Conservation (phyloP, 768 basidiomycete species). For the Auricularia sp. region DNA sequence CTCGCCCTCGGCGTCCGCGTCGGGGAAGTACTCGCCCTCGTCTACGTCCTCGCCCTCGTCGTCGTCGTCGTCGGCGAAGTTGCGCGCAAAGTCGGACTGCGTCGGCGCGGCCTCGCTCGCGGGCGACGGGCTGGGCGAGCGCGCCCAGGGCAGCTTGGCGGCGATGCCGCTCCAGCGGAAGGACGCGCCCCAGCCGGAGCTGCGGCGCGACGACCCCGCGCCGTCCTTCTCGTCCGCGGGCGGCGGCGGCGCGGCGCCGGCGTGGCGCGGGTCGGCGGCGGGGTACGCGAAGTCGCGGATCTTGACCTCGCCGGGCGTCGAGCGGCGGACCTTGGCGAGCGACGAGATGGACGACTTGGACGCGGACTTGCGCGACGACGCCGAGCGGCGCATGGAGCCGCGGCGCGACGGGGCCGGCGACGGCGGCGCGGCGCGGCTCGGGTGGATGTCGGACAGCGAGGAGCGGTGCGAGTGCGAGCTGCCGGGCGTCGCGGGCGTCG, state of each 20-base stretch:
- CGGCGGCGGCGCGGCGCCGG: conserved; percentile 26
- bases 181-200: neutral
- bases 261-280: conserved; percentile 33
- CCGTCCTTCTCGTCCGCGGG: neutral
- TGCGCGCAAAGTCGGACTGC: conserved; percentile 22
- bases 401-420: conserved; percentile 1
- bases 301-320: conserved; percentile 21
- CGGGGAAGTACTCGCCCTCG: conserved; percentile 10
- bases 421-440: neutral
- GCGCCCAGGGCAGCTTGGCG: conserved; percentile 22
- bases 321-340: neutral
- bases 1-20: conserved; percentile 5
- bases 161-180: neutral
- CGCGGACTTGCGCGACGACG: neutral
- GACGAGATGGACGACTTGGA: neutral
- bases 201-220: neutral
- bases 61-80: conserved; percentile 14
- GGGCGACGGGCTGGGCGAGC: conserved; percentile 38
- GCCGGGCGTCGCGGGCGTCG: neutral
- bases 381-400: neutral
- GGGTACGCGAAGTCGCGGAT: conserved; percentile 44
- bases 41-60: conserved; percentile 17
- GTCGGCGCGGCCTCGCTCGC: conserved; percentile 17
- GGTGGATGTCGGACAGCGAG: conserved; percentile 2
- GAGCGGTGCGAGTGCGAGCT: neutral